Percentiles rank a stretch among this genome's conserved stretches.
These are phyloP conservation scores for Inosperma sp. DNA, from an alignment of 768 basidiomycete species.

Conservation along the genomic window DNA sequence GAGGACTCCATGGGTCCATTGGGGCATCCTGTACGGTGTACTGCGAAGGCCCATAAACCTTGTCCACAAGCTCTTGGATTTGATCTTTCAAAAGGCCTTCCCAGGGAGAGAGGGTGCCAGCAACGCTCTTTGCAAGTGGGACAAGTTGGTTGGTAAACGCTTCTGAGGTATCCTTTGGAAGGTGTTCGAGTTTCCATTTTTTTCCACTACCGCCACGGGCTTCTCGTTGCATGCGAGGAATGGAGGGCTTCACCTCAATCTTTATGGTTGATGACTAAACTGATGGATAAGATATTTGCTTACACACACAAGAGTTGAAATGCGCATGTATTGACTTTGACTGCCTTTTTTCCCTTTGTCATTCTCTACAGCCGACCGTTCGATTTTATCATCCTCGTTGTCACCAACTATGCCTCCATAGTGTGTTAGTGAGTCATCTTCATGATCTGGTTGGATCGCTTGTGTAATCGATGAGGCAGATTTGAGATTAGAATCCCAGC, in stretches of 20 bases:
- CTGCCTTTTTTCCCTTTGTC: background rate
- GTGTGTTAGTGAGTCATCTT: background rate
- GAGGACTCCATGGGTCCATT: background rate
- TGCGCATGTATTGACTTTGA: background rate
- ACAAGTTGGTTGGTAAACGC: background rate
- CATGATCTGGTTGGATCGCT: background rate
- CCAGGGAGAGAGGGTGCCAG: background rate
- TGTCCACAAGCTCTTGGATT: conserved; percentile 5
- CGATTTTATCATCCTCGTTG: background rate
- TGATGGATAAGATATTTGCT: background rate
- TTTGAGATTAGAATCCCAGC: background rate
- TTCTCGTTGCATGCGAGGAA: background rate
- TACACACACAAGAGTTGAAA: background rate
- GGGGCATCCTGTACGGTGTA: background rate
- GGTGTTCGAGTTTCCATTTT: conserved; percentile 5
- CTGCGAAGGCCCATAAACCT: background rate
- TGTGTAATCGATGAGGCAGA: background rate
- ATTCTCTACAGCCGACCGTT: background rate
- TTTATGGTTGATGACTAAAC: conserved; percentile 1
- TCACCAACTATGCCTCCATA: conserved; percentile 4
- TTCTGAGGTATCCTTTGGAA: background rate
- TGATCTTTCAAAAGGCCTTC: background rate
- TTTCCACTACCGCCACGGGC: background rate
- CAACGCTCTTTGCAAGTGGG: background rate
- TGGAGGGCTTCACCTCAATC: background rate